A percentile compares a stretch with the other conserved stretches of the same genome.
These are phyloP conservation scores for Nakazawaea ernobii DNA, from an alignment of 805 yeast genomes.

Conservation along the genomic window DNA sequence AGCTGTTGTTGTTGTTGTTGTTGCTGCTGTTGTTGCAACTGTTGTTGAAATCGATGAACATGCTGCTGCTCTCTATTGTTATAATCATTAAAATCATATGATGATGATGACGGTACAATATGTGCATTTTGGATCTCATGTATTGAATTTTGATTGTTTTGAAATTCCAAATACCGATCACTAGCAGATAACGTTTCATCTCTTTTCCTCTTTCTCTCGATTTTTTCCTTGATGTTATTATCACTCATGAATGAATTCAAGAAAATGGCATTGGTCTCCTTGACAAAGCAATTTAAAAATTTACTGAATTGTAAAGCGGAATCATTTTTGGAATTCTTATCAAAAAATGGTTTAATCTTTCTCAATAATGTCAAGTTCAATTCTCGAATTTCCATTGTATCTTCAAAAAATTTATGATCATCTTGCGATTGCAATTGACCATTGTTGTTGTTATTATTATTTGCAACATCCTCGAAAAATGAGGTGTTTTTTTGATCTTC, in stretches of 20 bases:
- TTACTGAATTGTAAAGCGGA: constrained; percentile 5
- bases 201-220: constrained; percentile 9
- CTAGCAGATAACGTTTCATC: constrained; percentile 3
- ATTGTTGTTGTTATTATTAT: background rate
- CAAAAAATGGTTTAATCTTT: constrained; percentile 9
- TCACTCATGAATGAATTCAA: constrained; percentile 5
- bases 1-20: constrained; percentile 1
- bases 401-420: background rate
- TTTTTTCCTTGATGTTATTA: constrained; percentile 5
- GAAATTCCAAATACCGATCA: background rate
- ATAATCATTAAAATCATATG: constrained; percentile 1
- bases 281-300: constrained; percentile 4
- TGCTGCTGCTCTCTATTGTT: background rate
- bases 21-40: background rate
- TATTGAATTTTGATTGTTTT: background rate
- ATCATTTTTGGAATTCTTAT: background rate
- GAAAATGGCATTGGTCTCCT: constrained; percentile 3
- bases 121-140: background rate
- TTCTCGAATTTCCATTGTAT: constrained; percentile 4
- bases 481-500: background rate
- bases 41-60: background rate
- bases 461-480: background rate
- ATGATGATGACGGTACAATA: background rate
- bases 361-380: background rate
- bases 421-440: background rate